These are phyloP conservation scores for Penicillium hordei DNA, from an alignment of 2,329 filamentous ascomycete genomes.

Conservation along the genomic window DNA sequence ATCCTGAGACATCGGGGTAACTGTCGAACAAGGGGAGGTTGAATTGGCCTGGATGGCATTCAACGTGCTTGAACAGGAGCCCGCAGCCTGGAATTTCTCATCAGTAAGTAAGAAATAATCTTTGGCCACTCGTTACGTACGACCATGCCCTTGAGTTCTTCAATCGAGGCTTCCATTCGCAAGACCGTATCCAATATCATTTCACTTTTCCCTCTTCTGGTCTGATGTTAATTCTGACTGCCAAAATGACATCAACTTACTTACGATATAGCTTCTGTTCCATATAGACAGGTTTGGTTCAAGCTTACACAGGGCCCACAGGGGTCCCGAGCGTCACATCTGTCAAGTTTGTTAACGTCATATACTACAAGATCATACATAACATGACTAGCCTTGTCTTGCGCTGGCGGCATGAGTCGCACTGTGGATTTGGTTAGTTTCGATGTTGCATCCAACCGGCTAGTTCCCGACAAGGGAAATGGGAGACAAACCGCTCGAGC, in stretches of 20 bases:
- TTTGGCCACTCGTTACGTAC: not conserved
- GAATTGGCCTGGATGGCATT: not conserved
- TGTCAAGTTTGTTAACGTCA: not conserved
- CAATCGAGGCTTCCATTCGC: constrained; percentile 10
- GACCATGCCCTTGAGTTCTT: constrained; percentile 9
- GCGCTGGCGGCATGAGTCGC: constrained; percentile 12
- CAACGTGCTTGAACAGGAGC: not conserved
- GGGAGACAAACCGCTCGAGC: constrained; percentile 8
- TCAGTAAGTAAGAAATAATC: not conserved
- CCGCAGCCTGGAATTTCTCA: not conserved
- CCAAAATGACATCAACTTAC: not conserved
- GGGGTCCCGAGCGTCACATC: constrained; percentile 11
- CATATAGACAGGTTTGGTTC: constrained; percentile 6
- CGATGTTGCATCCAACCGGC: not conserved
- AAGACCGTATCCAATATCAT: constrained; percentile 11
- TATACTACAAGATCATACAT: not conserved
- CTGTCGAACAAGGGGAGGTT: not conserved
- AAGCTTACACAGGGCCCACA: constrained; percentile 9
- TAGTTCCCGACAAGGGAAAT: not conserved
- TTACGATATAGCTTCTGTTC: constrained; percentile 10
- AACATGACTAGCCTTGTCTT: constrained; percentile 7
- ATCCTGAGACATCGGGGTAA: not conserved
- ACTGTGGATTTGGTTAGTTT: constrained; percentile 3
- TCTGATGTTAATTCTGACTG: not conserved
- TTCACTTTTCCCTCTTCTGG: constrained; percentile 9